Conservation (phyloP, 257 asterid species). For the Catharanthus roseus region DNA sequence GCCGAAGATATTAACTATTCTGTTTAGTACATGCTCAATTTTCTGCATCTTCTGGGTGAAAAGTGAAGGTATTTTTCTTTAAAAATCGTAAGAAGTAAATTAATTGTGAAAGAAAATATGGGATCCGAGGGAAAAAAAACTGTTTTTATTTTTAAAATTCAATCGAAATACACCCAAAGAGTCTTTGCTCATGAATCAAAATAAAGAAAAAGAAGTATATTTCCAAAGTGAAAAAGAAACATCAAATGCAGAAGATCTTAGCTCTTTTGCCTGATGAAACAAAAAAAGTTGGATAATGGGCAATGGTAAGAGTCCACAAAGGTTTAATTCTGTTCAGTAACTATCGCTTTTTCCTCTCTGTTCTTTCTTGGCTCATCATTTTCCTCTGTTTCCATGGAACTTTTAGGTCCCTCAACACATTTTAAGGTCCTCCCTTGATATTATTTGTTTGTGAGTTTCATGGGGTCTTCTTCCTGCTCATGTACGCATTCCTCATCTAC, state of each 20-base stretch:
- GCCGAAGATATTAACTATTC: no score
- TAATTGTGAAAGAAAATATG: no score
- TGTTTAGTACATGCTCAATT: neutral
- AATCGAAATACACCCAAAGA: no score
- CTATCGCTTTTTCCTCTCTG: neutral
- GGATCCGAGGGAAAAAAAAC: no score
- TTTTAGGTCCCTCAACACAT: no score
- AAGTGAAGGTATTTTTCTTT: no score
- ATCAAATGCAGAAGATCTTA: no score
- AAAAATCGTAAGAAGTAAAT: no score
- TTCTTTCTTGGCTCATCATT: neutral
- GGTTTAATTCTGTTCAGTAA: neutral
- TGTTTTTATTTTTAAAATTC: no score
- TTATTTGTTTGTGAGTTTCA: constrained; percentile 23
- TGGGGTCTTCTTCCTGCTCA: constrained; percentile 31
- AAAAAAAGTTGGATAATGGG: no score
- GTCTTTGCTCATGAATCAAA: neutral
- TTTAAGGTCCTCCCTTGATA: constrained; percentile 29
- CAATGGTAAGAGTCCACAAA: no score
- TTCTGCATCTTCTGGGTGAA: neutral
- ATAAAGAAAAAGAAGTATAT: neutral
- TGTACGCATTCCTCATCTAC: constrained; percentile 19
- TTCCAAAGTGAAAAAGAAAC: neutral
- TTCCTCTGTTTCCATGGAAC: neutral
- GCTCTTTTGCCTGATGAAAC: no score